Evolutionary conservation across 1,139 yeast species (phyloP), one percentile per base, ranked within the genome.

Genomic region (Keqinozyma sinolaborantium): DNA sequence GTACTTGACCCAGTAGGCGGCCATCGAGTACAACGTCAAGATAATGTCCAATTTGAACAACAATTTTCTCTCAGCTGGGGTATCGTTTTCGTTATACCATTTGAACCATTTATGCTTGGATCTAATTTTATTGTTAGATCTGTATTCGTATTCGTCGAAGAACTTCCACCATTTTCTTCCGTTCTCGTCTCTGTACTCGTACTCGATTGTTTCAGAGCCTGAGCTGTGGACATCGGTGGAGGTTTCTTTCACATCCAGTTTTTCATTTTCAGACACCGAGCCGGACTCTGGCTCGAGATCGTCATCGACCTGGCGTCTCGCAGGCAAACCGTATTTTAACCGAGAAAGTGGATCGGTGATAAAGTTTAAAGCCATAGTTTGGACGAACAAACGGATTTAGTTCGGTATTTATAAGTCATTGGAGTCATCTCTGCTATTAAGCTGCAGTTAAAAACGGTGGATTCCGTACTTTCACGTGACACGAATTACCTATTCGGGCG

Each of bases 1-100:
- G 35, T 78, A 78, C 48, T 82, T 82, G 30, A 79, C 80, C 83
- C 86, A 83, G 53, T 79, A 81, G 14, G 80, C 76, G 58, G 78
- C 58, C 44, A 80, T 63, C 21, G 83, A 70, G 50, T 77, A 82
- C 25, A 77, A 56, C 3, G 83, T 73, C 40, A 83, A 61, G 27
- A 79, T 48, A 9, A 80, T 35, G 48, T 83, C 94, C 31, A 83
- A 55, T 50, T 83, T 83, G 51, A 73, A 53, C 30, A 83, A 61
- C 31, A 83, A 60, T 29, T 44, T 72, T 53, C 60, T 76, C 77
- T 68, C 73, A 10, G 68, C 79, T 2, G 70, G 65, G 2, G 85
- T 64, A 39, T 72, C 79, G 36, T 59, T 64, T 20, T 72, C 75
- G 41, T 76, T 76, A 47, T 75, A 80, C 87, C 87, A 80, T 33